phyloP scores from a whole-genome alignment of 345 rosid genomes.

The Salix viminalis region DNA sequence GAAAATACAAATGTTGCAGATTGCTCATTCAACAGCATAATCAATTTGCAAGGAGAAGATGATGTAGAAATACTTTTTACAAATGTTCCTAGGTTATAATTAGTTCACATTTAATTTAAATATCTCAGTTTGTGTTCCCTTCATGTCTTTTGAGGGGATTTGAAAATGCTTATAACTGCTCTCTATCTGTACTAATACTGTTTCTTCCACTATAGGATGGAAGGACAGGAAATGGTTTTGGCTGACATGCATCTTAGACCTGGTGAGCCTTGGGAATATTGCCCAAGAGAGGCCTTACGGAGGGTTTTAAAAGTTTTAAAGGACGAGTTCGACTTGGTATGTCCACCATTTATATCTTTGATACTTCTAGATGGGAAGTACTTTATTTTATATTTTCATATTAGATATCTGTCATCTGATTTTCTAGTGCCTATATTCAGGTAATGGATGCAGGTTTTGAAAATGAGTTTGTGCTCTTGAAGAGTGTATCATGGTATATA shows the following conservation, averaged over 20 bases:
- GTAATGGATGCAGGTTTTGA: conserved; percentile 97
- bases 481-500: conserved; percentile 52
- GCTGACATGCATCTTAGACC: conserved; percentile 85
- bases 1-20: too few species aligned
- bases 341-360: conserved; percentile 1
- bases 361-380: not conserved
- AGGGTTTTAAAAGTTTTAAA: conserved; percentile 60
- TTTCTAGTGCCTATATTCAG: conserved; percentile 31
- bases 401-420: not conserved
- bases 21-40: too few species aligned
- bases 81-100: not conserved
- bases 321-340: conserved; percentile 84
- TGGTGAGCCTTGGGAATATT: conserved; percentile 89
- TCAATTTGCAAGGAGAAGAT: too few species aligned
- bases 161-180: not conserved
- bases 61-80: not conserved
- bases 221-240: conserved; percentile 83
- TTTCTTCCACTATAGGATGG: conserved; percentile 43
- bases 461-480: conserved; percentile 81
- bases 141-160: not conserved
- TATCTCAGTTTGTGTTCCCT: not conserved
- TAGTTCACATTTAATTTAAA: not conserved
- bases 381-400: not conserved
- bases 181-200: not conserved
- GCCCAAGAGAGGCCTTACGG: conserved; percentile 85